Base-by-base conservation (phyloP, 2,329 filamentous ascomycete species). In the Gyromitra esculenta region DNA sequence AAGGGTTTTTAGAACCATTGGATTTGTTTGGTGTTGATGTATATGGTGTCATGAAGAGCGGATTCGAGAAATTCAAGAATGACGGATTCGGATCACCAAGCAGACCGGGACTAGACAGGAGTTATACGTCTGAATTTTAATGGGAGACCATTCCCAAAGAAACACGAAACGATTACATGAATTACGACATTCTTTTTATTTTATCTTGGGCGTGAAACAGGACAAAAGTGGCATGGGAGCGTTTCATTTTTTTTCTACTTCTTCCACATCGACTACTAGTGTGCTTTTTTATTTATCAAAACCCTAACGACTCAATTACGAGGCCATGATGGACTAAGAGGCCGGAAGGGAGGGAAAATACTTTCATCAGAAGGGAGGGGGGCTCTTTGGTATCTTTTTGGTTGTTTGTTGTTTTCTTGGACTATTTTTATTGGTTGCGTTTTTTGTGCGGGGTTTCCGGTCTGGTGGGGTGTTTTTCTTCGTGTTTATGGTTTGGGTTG, bases 31-130 rank as follows among this genome's bases (percentile, higher is more conserved):
- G 78, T 1, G 60, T 77, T 41, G 77, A 79, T 74, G 76, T 79
- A 37, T 79, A 77, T 72, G 77, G 77, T 15, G 77, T 79, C 18
- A 77, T 79, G 65, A 76, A 71, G 60, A 79, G 78, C 48, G 77
- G 77, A 13, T 79, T 79, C 37, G 77, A 79, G 54, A 77, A 77
- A 35, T 79, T 79, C 59, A 78, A 75, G 15, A 79, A 76, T 21
- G 77, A 79, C 57, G 76, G 75, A n/a, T 77, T 73, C 6, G 77
- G 76, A 35, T 79, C 77, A 18, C 77, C 77, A 43, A 25, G 76
- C 31, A 78, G 77, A 56, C 68, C 39, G 4, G 65, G 48, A 50
- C 59, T 79, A 31, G 68, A 73, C 50, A 68, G 75, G 73, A 77
- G 77, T 39, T 66, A 79, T 31, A 78, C 76, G 35, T 73, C 77